A percentile compares a stretch with the other conserved stretches of the same genome.
These are phyloP conservation scores for Pestalotiopsis sp. DNA, from an alignment of 2,329 filamentous ascomycete genomes.

Conservation along the genomic window DNA sequence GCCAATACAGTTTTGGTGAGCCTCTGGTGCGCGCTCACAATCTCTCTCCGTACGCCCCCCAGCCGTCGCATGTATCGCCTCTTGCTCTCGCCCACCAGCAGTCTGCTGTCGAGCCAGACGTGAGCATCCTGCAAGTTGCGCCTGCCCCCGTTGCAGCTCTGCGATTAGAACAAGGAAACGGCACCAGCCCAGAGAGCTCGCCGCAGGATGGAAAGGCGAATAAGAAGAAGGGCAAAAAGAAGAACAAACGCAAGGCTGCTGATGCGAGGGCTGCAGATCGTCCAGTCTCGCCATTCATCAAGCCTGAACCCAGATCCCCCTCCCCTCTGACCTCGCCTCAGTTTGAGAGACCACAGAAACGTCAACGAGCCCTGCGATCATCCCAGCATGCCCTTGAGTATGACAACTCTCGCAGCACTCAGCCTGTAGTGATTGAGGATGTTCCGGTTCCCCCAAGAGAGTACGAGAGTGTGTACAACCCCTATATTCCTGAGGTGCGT, in stretches of 20 bases:
- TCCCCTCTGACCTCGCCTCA: constrained; percentile 59
- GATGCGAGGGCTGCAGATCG: constrained; percentile 44
- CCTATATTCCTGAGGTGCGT: constrained; percentile 29
- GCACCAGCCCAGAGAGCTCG: constrained; percentile 64
- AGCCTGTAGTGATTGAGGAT: constrained; percentile 39
- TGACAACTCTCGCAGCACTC: constrained; percentile 47
- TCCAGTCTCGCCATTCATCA: constrained; percentile 59
- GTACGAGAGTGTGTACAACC: constrained; percentile 37
- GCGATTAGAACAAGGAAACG: constrained; percentile 49
- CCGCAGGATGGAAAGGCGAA: constrained; percentile 51
- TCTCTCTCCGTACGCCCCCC: constrained; percentile 72
- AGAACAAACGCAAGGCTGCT: constrained; percentile 54
- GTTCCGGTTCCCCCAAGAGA: constrained; percentile 20
- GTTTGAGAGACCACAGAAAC: constrained; percentile 59
- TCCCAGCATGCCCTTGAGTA: constrained; percentile 44
- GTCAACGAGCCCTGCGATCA: constrained; percentile 51
- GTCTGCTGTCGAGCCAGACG: constrained; percentile 32
- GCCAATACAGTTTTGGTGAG: constrained; percentile 49
- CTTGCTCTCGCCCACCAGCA: constrained; percentile 49
- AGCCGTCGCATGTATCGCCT: constrained; percentile 70
- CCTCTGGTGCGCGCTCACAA: constrained; percentile 75
- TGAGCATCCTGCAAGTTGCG: constrained; percentile 39
- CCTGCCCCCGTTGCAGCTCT: constrained; percentile 61
- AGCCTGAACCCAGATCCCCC: constrained; percentile 66
- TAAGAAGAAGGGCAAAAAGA: constrained; percentile 59